These are phyloP conservation scores for Globisporangium mamillatum DNA, from an alignment of 352 stramenopile genomes.

Conservation along the genomic window DNA sequence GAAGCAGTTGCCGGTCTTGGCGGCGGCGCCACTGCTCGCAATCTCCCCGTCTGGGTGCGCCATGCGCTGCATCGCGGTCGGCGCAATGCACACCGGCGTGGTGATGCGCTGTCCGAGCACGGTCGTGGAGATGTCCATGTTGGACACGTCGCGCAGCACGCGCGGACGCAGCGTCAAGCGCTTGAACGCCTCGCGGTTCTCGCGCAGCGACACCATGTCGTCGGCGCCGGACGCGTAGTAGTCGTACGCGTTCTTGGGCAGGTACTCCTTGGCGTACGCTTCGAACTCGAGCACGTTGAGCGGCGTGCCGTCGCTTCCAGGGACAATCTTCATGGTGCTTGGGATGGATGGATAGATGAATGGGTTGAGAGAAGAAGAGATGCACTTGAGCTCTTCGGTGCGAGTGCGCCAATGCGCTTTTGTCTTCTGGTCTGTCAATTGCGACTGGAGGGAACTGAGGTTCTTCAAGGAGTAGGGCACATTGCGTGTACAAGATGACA, in stretches of 20 bases:
- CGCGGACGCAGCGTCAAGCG: conserved; percentile 93
- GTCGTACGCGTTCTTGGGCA: conserved; percentile 90
- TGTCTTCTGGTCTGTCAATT: background rate
- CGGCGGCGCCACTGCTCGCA: conserved; percentile 74
- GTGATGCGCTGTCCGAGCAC: conserved; percentile 89
- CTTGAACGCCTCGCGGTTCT: conserved; percentile 89
- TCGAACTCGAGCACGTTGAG: conserved; percentile 92
- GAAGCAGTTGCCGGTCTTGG: conserved; percentile 88
- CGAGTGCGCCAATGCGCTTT: conserved; percentile 5
- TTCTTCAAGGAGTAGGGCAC: conserved; percentile 3
- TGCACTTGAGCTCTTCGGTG: background rate
- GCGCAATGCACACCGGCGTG: conserved; percentile 93
- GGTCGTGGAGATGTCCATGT: conserved; percentile 90
- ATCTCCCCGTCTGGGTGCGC: conserved; percentile 94
- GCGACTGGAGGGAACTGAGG: conserved; percentile 2
- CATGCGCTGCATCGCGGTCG: conserved; percentile 92
- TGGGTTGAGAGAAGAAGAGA: background rate
- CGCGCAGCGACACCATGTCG: conserved; percentile 84
- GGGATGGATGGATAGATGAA: too few relatives aligned
- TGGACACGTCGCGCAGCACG: conserved; percentile 91
- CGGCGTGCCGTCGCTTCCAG: conserved; percentile 65
- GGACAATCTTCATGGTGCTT: conserved; percentile 52
- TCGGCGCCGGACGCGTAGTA: conserved; percentile 93
- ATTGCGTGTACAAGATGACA: conserved; percentile 4
- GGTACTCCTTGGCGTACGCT: conserved; percentile 81